Evolutionary conservation across 371 early-diverging fungal species (phyloP), one percentile per base, ranked within the genome.

Genomic region (Homolaphlyctis polyrhiza): DNA sequence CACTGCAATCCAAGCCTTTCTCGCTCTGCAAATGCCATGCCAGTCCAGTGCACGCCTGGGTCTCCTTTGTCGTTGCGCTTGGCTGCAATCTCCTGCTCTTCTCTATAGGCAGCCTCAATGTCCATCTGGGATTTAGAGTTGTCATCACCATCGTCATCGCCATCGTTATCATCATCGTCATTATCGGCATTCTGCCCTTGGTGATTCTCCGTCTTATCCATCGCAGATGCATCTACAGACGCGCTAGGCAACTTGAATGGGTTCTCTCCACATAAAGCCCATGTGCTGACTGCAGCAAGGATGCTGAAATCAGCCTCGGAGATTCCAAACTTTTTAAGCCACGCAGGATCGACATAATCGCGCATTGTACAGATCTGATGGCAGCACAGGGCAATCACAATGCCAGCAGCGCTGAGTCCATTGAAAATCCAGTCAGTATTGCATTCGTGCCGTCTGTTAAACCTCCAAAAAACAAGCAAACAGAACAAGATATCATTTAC

Each of bases 311-410:
- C 87, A 1, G 64, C 64, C 36, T 78, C 73, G 14, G 64, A 65
- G 45, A 89, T 74, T 2, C 75, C 75, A 8, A 75, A 66, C 35
- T 81, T 65, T 23, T 79, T 65, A 65, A 94, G 70, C 57, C 77
- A 93, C 1, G 64, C 71, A 18, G 71, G 87, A 65, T 90, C 83
- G 8, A 87, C 81, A 64, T 87, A 93, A 86, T 87, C 87, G 57
- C 84, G 85, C 63, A 84, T 87, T n/a, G 82, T 84, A 71, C 93
- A 94, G 3, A 86, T 65, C 61, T 94, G 94, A 72, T 95, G 95
- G 63, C 95, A 95, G 71, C 95, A 95, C 2, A 92, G 82, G 27
- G 95, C 95, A 58, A 95, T 91, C 28, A 91, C 76, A 29, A 94
- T 80, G 16, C 91, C 92, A 6, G 77, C 70, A 13, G 92, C 79